A percentile compares a stretch with the other conserved stretches of the same genome.
Evolutionary conservation across 2,329 filamentous ascomycete genomes (phyloP).

Genomic region (Fusarium sp.): DNA sequence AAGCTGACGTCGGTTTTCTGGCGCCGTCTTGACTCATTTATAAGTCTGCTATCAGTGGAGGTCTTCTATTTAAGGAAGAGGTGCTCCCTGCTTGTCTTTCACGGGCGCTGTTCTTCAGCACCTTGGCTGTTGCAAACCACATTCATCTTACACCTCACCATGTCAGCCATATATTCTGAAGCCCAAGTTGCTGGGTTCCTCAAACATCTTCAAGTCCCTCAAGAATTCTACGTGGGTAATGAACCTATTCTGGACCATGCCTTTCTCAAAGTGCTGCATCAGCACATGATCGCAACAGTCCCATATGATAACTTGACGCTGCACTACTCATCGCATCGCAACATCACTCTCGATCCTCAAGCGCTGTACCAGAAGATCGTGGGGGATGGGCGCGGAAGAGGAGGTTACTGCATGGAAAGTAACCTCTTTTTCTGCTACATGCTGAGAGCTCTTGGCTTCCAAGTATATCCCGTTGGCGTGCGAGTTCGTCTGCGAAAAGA

Average conservation of each 20-base stretch:
- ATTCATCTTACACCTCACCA: slow-evolving; percentile 18
- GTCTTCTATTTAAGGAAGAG: neutral
- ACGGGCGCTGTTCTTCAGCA: neutral
- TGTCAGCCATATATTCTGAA: slow-evolving; percentile 42
- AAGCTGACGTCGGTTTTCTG: slow-evolving; percentile 24
- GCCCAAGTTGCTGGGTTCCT: slow-evolving; percentile 45
- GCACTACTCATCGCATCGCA: slow-evolving; percentile 57
- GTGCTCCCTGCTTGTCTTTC: neutral
- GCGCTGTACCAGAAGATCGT: slow-evolving; percentile 61
- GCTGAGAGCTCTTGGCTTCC: slow-evolving; percentile 61
- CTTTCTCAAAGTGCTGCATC: slow-evolving; percentile 53
- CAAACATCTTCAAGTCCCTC: slow-evolving; percentile 40
- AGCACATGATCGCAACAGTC: slow-evolving; percentile 58
- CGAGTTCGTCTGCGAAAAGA: slow-evolving; percentile 54
- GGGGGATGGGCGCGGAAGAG: slow-evolving; percentile 51
- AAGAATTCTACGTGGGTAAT: slow-evolving; percentile 41
- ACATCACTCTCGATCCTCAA: slow-evolving; percentile 56
- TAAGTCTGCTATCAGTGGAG: neutral
- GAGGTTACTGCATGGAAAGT: slow-evolving; percentile 70
- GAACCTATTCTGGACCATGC: slow-evolving; percentile 42
- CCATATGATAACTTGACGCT: slow-evolving; percentile 67
- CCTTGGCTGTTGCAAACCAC: neutral
- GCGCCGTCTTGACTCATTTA: slow-evolving; percentile 17
- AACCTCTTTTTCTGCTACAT: slow-evolving; percentile 64
- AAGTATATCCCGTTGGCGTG: slow-evolving; percentile 65